A percentile compares a stretch with the other conserved stretches of the same genome.
These are phyloP conservation scores for Vanrija sp. DNA, from an alignment of 1,284 basidiomycete genomes.

Conservation along the genomic window DNA sequence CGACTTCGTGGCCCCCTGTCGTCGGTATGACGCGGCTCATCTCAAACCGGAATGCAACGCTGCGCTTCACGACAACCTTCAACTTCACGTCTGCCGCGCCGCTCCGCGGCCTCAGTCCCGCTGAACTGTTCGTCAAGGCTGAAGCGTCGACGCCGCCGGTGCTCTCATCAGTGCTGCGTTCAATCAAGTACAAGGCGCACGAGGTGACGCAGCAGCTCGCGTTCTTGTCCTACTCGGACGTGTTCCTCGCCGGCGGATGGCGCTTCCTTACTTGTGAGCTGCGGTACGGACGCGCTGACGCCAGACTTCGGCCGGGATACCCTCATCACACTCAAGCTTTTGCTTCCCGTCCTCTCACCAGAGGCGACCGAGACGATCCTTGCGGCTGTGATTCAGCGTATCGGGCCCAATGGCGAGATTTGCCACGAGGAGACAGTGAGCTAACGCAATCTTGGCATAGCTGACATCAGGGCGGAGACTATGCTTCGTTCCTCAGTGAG, in stretches of 20 bases:
- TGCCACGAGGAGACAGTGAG: slow-evolving; percentile 52
- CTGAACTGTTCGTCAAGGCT: slow-evolving; percentile 23
- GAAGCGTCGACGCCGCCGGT: slow-evolving; percentile 21
- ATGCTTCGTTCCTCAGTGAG: slow-evolving; percentile 25
- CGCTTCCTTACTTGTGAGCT: slow-evolving; percentile 49
- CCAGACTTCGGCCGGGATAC: slow-evolving; percentile 52
- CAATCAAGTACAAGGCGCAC: slow-evolving; percentile 36
- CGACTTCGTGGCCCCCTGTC: slow-evolving; percentile 31
- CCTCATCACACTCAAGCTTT: slow-evolving; percentile 50
- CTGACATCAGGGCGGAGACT: slow-evolving; percentile 27
- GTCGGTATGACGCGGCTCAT: slow-evolving; percentile 36
- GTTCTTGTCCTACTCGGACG: slow-evolving; percentile 46
- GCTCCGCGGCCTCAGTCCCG: slow-evolving; percentile 8
- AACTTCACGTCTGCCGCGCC: slow-evolving; percentile 48
- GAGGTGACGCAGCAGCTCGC: slow-evolving; percentile 45
- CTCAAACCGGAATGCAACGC: slow-evolving; percentile 26
- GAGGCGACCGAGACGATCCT: slow-evolving; percentile 51
- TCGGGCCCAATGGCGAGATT: slow-evolving; percentile 48
- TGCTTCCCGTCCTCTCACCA: slow-evolving; percentile 50
- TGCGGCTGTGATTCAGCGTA: slow-evolving; percentile 51
- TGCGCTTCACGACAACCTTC: slow-evolving; percentile 47
- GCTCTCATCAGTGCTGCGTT: slow-evolving; percentile 33
- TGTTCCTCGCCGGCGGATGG: slow-evolving; percentile 53
- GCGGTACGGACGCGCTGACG: slow-evolving; percentile 6
- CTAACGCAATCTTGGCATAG: not conserved